Evolutionary conservation across 2,329 filamentous ascomycete genomes (phyloP), one percentile per base, ranked within the genome.

Genomic region (Lasiodiplodia hormozganensis): DNA sequence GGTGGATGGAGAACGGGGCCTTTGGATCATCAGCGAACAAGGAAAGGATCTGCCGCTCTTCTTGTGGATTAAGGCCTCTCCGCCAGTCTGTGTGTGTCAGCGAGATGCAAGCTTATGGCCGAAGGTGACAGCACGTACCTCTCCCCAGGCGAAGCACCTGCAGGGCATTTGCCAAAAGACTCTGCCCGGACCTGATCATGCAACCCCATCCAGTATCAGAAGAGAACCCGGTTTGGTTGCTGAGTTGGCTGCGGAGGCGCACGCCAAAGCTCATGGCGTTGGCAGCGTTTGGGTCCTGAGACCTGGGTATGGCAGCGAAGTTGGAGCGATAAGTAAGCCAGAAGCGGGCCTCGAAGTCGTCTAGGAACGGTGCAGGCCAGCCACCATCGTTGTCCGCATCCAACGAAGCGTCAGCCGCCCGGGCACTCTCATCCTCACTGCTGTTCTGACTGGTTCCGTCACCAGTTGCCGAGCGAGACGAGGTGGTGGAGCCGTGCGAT

Each of bases 131-230:
- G 21, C 28, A 60, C 73, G 71, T 85, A 94, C 92, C 91, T 86
- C 96, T 89, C 23, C 96, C 95, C 25, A 97, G 82, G 49, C 87
- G 85, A 58, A 94, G 82, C 67, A 92, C 86, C 21, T 88, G 82
- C 74, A 98, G 84, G 1, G 95, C 87, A 79, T 98, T 99, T 54
- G 95, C 95, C 52, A 99, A 84, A 31, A 99, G 85, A 75, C 93
- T 95, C 82, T 99, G 96, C 3, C 96, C 96, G 6, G 95, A 97
- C 69, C 96, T 86, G 74, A 99, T 98, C 96, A 99, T 99, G 77
- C 96, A 99, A 0, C 96, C 96, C 94, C 96, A 99, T 64, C 96
- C 96, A 11, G 93, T 94, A 78, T 99, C 96, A 2, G 93, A 95
- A 12, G 93, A 92, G 80, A 98, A 99, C 4, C 92, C 94, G 31